Evolutionary conservation across 73 alveolate species (phyloP).

Genomic region (Paraurostyla sp.): DNA sequence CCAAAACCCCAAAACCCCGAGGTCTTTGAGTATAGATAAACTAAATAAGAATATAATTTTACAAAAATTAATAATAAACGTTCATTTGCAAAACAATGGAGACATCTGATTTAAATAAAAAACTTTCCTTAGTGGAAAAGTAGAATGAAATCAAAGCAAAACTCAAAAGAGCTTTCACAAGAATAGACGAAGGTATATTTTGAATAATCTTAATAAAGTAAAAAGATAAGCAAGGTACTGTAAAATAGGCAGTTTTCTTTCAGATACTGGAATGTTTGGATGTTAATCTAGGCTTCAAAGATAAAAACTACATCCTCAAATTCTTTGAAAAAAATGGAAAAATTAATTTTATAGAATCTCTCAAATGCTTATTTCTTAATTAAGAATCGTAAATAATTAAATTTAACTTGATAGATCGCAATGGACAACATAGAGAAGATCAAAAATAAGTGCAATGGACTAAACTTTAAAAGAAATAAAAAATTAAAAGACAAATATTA

Average conservation of each 20-base stretch:
- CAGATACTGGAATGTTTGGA: conserved; percentile 20
- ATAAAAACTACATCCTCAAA: neutral
- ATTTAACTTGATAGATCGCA: too few species aligned
- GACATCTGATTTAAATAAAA: too few species aligned
- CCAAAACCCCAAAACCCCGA: too few species aligned
- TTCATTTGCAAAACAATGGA: too few species aligned
- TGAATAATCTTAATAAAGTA: neutral
- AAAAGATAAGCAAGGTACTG: neutral
- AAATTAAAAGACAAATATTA: too few species aligned
- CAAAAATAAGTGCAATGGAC: too few species aligned
- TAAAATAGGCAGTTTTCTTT: neutral
- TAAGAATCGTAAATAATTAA: conserved; percentile 15
- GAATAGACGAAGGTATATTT: conserved; percentile 31
- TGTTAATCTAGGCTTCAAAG: neutral
- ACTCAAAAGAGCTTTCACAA: conserved; percentile 21
- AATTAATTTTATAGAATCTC: neutral
- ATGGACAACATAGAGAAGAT: too few species aligned
- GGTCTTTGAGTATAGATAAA: too few species aligned
- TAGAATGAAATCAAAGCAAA: conserved; percentile 13
- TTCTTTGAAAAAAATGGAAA: conserved; percentile 26
- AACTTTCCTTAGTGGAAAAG: conserved; percentile 12
- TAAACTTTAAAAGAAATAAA: too few species aligned
- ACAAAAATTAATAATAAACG: too few species aligned
- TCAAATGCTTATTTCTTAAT: neutral
- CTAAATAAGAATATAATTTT: too few species aligned